Percentiles rank a stretch among this genome's conserved stretches.
These are phyloP conservation scores for Auriculariales sp. DNA, from an alignment of 768 basidiomycete species.

Conservation along the genomic window DNA sequence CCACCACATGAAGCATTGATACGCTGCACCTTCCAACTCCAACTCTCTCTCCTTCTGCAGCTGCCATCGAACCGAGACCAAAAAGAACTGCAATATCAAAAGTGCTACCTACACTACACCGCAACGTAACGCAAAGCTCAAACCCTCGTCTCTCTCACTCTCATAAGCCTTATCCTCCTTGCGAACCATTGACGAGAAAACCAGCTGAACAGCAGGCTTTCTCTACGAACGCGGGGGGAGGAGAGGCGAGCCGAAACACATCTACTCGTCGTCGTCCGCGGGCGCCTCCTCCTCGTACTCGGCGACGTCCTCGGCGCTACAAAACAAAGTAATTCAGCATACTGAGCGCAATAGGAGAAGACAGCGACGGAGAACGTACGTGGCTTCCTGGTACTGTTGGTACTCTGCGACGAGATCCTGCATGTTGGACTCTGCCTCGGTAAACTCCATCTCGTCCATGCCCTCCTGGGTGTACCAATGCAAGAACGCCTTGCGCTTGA, in stretches of 20 bases:
- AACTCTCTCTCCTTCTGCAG: too few relatives aligned
- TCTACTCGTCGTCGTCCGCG: conserved; percentile 41
- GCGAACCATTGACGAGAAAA: too few relatives aligned
- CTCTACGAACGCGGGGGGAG: too few relatives aligned
- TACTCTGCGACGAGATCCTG: conserved; percentile 58
- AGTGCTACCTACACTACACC: too few relatives aligned
- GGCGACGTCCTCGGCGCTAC: conserved; percentile 70
- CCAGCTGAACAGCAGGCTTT: too few relatives aligned
- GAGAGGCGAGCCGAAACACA: not conserved
- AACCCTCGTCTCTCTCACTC: too few relatives aligned
- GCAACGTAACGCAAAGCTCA: too few relatives aligned
- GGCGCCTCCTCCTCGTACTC: conserved; percentile 75
- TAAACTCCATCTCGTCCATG: conserved; percentile 25
- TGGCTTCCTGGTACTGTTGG: conserved; percentile 91
- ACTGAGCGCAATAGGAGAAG: conserved; percentile 7
- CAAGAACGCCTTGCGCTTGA: conserved; percentile 24
- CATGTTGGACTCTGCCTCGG: conserved; percentile 33
- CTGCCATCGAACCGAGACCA: too few relatives aligned
- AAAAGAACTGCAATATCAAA: too few relatives aligned
- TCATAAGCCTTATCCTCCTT: too few relatives aligned
- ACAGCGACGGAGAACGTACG: conserved; percentile 39
- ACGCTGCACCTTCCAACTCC: too few relatives aligned
- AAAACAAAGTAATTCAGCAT: conserved; percentile 8
- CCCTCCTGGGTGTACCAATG: conserved; percentile 33
- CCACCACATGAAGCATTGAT: too few relatives aligned